Conservation (phyloP, 2,329 filamentous ascomycete genomes). For the Fusarium devonianum region DNA sequence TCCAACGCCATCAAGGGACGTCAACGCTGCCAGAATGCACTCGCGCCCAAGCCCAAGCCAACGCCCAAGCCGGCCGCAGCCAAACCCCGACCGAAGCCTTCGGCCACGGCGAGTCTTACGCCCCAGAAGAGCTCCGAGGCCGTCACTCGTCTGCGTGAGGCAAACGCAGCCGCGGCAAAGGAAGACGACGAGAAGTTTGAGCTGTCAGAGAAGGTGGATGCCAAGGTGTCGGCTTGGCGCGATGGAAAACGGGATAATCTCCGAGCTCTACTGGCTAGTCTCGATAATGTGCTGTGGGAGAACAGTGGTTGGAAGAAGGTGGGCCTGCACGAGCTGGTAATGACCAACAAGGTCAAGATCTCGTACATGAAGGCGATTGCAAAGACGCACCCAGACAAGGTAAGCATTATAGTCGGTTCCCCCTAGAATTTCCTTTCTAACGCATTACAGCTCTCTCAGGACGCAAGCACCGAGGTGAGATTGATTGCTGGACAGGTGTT, state of each 20-base stretch:
- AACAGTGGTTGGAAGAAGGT: constrained; percentile 96
- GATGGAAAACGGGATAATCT: constrained; percentile 93
- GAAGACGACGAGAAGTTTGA: constrained; percentile 94
- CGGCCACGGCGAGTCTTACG: constrained; percentile 48
- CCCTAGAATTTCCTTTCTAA: constrained; percentile 10
- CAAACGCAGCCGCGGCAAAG: constrained; percentile 83
- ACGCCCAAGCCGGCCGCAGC: constrained; percentile 55
- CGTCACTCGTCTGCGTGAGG: constrained; percentile 80
- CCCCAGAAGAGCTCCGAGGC: constrained; percentile 71
- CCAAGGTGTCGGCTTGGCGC: constrained; percentile 79
- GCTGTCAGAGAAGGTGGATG: constrained; percentile 84
- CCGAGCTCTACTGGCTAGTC: constrained; percentile 81
- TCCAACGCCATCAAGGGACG: constrained; percentile 83
- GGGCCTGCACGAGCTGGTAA: constrained; percentile 88
- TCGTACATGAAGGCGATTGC: constrained; percentile 99
- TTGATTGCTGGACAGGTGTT: constrained; percentile 73
- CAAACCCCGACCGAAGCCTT: constrained; percentile 56
- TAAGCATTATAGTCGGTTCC: constrained; percentile 55
- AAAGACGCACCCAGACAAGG: constrained; percentile 99
- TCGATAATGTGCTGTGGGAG: constrained; percentile 91
- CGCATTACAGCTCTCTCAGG: constrained; percentile 63
- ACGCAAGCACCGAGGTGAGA: constrained; percentile 69
- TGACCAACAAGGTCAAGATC: constrained; percentile 96
- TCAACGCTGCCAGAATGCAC: constrained; percentile 86
- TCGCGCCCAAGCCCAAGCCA: constrained; percentile 70